Evolutionary conservation across 306 rosid species (phyloP).

Genomic region (Lathyrus tuberosus): DNA sequence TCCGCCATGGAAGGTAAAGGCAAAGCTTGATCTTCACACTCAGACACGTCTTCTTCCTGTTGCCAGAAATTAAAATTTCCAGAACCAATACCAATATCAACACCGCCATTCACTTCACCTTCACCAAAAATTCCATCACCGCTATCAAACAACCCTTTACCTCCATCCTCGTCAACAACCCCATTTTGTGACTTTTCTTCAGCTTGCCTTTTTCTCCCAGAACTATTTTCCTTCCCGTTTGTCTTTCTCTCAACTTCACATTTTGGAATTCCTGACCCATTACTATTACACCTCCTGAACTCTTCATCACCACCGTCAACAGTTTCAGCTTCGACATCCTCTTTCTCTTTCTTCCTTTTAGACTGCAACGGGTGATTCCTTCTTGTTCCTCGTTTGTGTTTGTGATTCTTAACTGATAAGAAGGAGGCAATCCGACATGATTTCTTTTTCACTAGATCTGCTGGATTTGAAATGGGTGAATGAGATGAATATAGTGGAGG

Average conservation of each 20-base stretch:
- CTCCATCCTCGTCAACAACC: neutral
- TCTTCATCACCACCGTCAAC: neutral
- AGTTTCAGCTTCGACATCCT: too few relatives aligned
- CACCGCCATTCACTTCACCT: slow-evolving; percentile 31
- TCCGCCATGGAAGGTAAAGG: too few relatives aligned
- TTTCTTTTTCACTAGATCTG: too few relatives aligned
- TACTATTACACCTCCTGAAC: slow-evolving; percentile 37
- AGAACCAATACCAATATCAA: slow-evolving; percentile 27
- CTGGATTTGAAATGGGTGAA: too few relatives aligned
- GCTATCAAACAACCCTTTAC: slow-evolving; percentile 9
- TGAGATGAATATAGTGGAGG: too few relatives aligned
- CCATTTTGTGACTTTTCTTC: neutral
- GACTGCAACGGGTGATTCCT: too few relatives aligned
- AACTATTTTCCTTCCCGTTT: slow-evolving; percentile 14
- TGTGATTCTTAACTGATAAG: too few relatives aligned
- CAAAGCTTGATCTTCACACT: too few relatives aligned
- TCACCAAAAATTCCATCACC: slow-evolving; percentile 39
- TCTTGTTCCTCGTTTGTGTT: too few relatives aligned
- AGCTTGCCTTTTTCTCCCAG: slow-evolving; percentile 14
- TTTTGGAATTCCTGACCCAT: neutral
- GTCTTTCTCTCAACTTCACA: slow-evolving; percentile 13
- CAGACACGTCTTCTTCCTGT: slow-evolving; percentile 29
- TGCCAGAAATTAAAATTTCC: slow-evolving; percentile 35
- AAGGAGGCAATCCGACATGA: too few relatives aligned
- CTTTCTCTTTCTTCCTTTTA: too few relatives aligned